Base-by-base conservation (phyloP, 768 basidiomycete species). In the Agaricus bisporus region DNA sequence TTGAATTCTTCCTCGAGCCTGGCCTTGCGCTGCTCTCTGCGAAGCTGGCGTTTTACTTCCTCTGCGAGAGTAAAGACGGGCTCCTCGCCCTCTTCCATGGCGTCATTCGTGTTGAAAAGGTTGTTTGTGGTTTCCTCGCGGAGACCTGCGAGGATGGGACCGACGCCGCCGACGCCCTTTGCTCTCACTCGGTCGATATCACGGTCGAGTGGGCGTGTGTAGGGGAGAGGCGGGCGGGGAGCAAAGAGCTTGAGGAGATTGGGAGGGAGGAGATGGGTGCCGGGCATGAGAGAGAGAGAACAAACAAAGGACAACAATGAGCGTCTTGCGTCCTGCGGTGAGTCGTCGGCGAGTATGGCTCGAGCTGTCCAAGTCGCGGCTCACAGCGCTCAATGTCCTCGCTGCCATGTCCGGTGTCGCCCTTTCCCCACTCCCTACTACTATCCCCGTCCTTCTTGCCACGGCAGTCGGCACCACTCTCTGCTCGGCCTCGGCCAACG, bases 221-320 rank as follows among this genome's bases (percentile, higher is more conserved):
- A 98, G 0, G 88, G 88, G 3, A 98, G 79, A 2, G 87, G 89
- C 1, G 95, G 92, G 6, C 97, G 84, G 4, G 97, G 94, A 0
- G 92, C 87, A 68, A 98, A 99, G 60, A 98, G 86, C 67, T 95
- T 94, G 68, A 98, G 85, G 49, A 99, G 82, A 70, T 98, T 97
- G 3, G 93, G 93, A 3, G 95, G 95, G 20, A 99, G 80, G 20
- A 95, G 77, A 71, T 95, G 91, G 3, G 91, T 93, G 45, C 88
- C 88, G 39, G 80, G 78, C 78, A 79, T 79, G 37, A 55, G 61
- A 46, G 59, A 47, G 15, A 37, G 47, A 54, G 32, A 32, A 32
- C 32, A 32, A 32, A 58, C 63, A 41, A 56, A 61, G 38, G 62
- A 60, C 5, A 77, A 71, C 58, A 68, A 62, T 67, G 6, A 72